A percentile compares a stretch with the other conserved stretches of the same genome.
Evolutionary conservation across 192 early-diverging fungal genomes (phyloP).

Genomic region (Entophlyctis luteolus): DNA sequence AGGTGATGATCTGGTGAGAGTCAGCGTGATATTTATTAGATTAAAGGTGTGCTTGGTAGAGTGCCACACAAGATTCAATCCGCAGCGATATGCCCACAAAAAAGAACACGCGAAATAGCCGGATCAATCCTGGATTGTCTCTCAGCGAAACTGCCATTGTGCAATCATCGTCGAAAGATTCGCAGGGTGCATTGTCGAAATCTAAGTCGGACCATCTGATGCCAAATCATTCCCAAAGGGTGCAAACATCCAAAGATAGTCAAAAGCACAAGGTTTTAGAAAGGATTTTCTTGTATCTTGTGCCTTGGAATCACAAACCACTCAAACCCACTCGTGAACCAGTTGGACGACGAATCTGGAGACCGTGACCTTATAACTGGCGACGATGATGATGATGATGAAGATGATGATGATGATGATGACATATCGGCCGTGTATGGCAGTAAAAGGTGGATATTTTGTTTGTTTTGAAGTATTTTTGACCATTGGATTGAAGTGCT

Average conservation of each 20-base stretch:
- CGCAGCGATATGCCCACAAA: neutral
- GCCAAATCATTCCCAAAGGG: neutral
- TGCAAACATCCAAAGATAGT: neutral
- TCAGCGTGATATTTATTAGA: neutral
- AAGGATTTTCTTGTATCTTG: neutral
- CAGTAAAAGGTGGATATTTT: neutral
- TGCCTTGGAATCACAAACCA: neutral
- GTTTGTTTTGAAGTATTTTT: neutral
- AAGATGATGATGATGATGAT: conserved; percentile 25
- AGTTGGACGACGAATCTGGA: conserved; percentile 36
- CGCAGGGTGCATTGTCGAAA: neutral
- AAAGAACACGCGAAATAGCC: neutral
- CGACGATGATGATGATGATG: no score
- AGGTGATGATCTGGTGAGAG: conserved; percentile 21
- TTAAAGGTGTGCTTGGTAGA: neutral
- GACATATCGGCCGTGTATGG: conserved; percentile 9
- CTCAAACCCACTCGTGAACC: neutral
- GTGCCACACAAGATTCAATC: conserved; percentile 12
- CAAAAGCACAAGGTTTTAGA: neutral
- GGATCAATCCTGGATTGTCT: neutral
- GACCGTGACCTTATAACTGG: conserved; percentile 28
- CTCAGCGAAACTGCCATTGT: neutral
- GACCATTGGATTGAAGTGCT: neutral
- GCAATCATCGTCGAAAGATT: neutral
- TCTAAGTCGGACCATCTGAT: conserved; percentile 18